A percentile compares a stretch with the other conserved stretches of the same genome.
Conservation (phyloP, 2,329 filamentous ascomycete genomes). For the Seiridium unicorne region DNA sequence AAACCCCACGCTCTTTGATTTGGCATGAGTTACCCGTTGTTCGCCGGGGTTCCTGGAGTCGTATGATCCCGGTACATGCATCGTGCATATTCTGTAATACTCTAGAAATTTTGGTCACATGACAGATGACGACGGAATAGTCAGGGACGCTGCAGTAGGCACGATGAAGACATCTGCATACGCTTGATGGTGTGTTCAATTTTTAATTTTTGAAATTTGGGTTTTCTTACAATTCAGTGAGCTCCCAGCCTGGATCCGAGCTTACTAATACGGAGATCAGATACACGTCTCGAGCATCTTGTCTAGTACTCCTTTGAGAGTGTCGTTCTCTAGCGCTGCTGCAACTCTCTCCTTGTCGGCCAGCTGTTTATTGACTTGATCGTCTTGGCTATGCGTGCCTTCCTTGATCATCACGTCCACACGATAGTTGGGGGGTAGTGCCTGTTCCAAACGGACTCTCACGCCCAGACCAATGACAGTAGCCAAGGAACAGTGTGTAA, state of each 20-base stretch:
- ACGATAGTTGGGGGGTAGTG: constrained; percentile 85
- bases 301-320: constrained; percentile 79
- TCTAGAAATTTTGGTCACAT: not conserved
- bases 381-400: constrained; percentile 90
- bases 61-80: not conserved
- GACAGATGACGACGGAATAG: no score
- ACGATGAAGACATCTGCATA: no score
- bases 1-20: not conserved
- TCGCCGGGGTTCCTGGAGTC: not conserved
- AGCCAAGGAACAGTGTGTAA: constrained; percentile 93
- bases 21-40: not conserved
- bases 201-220: no score
- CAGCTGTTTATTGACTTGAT: constrained; percentile 95
- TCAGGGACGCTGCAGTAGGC: no score
- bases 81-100: not conserved
- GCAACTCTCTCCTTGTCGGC: constrained; percentile 96
- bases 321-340: constrained; percentile 90
- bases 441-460: constrained; percentile 85
- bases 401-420: constrained; percentile 94
- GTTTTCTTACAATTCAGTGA: no score
- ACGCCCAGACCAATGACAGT: constrained; percentile 96
- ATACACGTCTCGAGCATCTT: constrained; percentile 92
- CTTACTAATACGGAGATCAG: constrained; percentile 27
- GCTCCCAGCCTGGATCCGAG: no score
- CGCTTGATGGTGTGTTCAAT: no score